These are phyloP conservation scores for Fagopyrum homotropicum DNA, from an alignment of 148 eudicot species.

Conservation along the genomic window DNA sequence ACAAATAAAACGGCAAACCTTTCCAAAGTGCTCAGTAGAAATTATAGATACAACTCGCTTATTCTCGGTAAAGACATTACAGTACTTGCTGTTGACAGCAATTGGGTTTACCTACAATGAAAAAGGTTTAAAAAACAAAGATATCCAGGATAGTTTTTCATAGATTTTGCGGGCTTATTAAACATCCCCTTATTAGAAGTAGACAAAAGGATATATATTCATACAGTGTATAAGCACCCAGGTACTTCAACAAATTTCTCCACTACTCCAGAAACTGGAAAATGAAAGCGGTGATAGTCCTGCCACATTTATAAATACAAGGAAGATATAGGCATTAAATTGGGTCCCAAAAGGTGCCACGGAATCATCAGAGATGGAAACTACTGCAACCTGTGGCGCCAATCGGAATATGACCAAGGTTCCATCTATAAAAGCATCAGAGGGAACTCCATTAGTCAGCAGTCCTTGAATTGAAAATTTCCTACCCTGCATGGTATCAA, in stretches of 20 bases:
- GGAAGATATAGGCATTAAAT: background rate
- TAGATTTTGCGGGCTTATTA: background rate
- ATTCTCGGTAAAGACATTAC: conserved; percentile 89
- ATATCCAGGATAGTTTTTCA: background rate
- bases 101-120: conserved; percentile 80
- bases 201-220: conserved; percentile 11
- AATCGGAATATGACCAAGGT: conserved; percentile 85
- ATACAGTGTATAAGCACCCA: conserved; percentile 87
- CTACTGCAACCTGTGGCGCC: conserved; percentile 79
- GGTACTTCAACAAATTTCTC: conserved; percentile 68
- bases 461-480: conserved; percentile 91
- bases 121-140: background rate
- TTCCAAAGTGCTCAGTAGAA: conserved; percentile 75
- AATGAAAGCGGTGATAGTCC: conserved; percentile 96
- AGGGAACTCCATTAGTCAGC: conserved; percentile 48
- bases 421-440: conserved; percentile 61
- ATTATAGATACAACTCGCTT: conserved; percentile 76
- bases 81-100: conserved; percentile 93
- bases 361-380: background rate
- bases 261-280: conserved; percentile 83
- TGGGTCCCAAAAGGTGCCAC: background rate
- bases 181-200: conserved; percentile 11
- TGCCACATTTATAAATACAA: conserved; percentile 27
- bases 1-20: conserved; percentile 41
- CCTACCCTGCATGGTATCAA: conserved; percentile 42